These are phyloP conservation scores for Fusarium coicis DNA, from an alignment of 2,329 filamentous ascomycete genomes.

Conservation along the genomic window DNA sequence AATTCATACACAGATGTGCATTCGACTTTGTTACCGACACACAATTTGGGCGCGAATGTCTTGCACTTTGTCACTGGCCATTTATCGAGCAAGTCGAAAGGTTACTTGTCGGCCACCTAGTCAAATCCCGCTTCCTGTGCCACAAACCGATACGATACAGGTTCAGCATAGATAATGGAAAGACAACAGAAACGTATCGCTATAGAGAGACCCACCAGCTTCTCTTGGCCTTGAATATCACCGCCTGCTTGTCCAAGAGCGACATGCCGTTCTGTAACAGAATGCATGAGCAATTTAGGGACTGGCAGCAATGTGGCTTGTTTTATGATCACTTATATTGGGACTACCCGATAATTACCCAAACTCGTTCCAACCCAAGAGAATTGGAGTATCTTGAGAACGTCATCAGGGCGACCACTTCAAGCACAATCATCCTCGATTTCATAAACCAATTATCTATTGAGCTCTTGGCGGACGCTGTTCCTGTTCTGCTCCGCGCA, in stretches of 20 bases:
- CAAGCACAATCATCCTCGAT: rapidly evolving
- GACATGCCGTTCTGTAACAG: rapidly evolving
- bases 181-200: no score
- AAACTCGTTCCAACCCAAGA: rapidly evolving
- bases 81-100: rapidly evolving
- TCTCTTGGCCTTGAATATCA: rapidly evolving
- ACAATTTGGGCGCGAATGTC: rapidly evolving
- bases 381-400: background rate
- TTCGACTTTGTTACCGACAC: background rate
- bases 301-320: background rate
- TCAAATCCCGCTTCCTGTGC: background rate
- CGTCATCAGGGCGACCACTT: rapidly evolving
- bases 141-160: rapidly evolving
- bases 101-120: rapidly evolving
- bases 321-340: rapidly evolving
- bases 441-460: rapidly evolving
- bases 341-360: rapidly evolving
- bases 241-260: rapidly evolving
- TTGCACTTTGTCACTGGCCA: background rate
- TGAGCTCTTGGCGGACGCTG: rapidly evolving
- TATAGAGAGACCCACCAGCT: background rate
- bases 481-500: background rate
- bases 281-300: rapidly evolving
- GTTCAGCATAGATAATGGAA: no score
- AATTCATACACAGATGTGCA: background rate